These are phyloP conservation scores for Yamagishiella unicocca DNA, from an alignment of 139 green algal genomes.

Conservation along the genomic window DNA sequence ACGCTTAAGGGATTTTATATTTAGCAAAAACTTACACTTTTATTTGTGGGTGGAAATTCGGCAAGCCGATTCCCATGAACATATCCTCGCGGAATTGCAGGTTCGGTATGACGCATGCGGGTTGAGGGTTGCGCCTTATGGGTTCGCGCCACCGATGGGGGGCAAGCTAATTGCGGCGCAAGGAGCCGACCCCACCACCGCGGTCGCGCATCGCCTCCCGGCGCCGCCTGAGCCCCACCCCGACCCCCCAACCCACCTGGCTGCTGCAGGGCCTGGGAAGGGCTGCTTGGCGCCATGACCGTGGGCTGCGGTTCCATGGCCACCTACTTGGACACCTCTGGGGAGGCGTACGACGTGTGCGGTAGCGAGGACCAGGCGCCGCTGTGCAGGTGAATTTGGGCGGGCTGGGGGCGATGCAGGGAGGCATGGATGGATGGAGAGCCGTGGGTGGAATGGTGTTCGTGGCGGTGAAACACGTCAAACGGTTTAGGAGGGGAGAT, in stretches of 20 bases:
- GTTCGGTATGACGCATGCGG: too few species aligned
- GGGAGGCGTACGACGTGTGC: background rate
- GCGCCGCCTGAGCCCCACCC: background rate
- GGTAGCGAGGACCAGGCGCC: background rate
- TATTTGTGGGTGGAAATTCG: too few species aligned
- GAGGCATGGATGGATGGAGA: too few species aligned
- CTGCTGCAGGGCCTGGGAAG: constrained; percentile 11
- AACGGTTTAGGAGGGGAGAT: too few species aligned
- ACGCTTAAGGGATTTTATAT: background rate
- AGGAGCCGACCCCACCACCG: background rate
- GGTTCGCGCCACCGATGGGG: too few species aligned
- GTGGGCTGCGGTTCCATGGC: constrained; percentile 31
- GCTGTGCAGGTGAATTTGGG: background rate
- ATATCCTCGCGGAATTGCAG: background rate
- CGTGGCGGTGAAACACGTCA: too few species aligned
- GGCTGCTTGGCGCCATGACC: background rate
- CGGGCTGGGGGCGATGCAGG: too few species aligned
- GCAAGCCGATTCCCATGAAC: background rate
- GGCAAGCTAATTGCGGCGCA: too few species aligned
- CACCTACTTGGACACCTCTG: background rate
- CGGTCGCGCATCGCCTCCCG: background rate
- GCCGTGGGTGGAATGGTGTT: too few species aligned
- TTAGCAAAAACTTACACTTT: too few species aligned
- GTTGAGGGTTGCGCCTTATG: too few species aligned
- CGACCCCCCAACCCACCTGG: background rate